Conservation (phyloP, 176 grass and related monocot genomes). For the Saccharum officinarum region DNA sequence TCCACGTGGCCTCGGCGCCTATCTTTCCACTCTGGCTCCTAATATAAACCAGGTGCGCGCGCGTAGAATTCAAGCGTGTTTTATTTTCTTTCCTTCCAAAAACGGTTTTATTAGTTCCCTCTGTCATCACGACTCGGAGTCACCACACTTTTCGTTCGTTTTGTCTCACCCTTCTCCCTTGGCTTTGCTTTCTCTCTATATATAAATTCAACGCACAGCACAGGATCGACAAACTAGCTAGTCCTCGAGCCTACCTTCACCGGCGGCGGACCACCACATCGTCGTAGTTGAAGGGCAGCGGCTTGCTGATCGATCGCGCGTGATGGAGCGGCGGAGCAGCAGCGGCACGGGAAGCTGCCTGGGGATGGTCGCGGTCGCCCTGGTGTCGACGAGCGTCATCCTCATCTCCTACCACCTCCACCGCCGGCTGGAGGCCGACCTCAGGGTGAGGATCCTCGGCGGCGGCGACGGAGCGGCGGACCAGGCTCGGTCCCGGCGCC, state of each 20-base stretch:
- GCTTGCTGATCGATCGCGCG: neutral
- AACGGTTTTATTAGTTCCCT: neutral
- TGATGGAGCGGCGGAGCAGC: neutral
- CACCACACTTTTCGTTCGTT: neutral
- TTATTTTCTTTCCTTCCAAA: neutral
- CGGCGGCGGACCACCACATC: too few relatives aligned
- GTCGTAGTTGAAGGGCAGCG: neutral
- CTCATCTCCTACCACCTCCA: slow-evolving; percentile 54
- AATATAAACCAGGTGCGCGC: neutral
- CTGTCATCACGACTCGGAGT: neutral
- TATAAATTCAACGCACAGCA: neutral
- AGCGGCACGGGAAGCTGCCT: slow-evolving; percentile 29
- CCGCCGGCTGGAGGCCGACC: slow-evolving; percentile 46
- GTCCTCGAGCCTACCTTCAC: too few relatives aligned
- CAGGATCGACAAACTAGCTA: too few relatives aligned
- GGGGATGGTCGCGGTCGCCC: slow-evolving; percentile 50
- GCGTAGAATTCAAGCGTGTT: neutral
- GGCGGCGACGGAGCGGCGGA: neutral
- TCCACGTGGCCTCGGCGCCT: too few relatives aligned
- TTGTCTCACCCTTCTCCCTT: neutral
- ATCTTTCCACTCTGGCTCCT: neutral
- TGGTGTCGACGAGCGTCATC: slow-evolving; percentile 58
- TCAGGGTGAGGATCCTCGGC: slow-evolving; percentile 10
- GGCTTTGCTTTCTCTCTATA: neutral
- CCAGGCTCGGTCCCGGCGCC: neutral